Percentiles rank a stretch among this genome's conserved stretches.
Evolutionary conservation across 2,329 filamentous ascomycete species (phyloP).

Genomic region (Verticillium isaacii): DNA sequence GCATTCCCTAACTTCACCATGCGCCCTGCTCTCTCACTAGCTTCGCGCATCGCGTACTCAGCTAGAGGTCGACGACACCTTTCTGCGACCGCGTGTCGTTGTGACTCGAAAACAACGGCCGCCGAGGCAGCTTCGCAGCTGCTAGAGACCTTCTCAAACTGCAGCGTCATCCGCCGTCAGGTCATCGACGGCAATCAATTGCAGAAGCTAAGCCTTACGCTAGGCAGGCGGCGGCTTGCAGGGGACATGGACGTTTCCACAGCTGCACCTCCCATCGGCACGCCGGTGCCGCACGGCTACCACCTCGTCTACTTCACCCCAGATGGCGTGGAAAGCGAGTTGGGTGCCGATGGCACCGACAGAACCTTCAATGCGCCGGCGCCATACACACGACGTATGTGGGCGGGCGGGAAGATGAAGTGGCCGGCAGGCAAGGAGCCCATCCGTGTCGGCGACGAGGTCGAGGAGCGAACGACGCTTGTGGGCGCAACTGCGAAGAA

Average conservation of each 20-base stretch:
- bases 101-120: background rate
- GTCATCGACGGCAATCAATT: slow-evolving; percentile 58
- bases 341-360: slow-evolving; percentile 59
- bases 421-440: slow-evolving; percentile 30
- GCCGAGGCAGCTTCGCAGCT: slow-evolving; percentile 17
- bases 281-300: slow-evolving; percentile 52
- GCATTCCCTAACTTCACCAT: background rate
- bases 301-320: slow-evolving; percentile 63
- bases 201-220: slow-evolving; percentile 55
- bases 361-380: slow-evolving; percentile 51
- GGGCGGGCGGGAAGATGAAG: slow-evolving; percentile 57
- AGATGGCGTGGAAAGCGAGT: slow-evolving; percentile 43
- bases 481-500: slow-evolving; percentile 49
- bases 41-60: background rate
- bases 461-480: slow-evolving; percentile 52
- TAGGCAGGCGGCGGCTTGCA: slow-evolving; percentile 41
- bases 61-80: background rate
- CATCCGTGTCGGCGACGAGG: slow-evolving; percentile 45
- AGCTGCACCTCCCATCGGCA: slow-evolving; percentile 32
- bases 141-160: slow-evolving; percentile 21
- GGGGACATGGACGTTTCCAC: slow-evolving; percentile 30
- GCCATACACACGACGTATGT: slow-evolving; percentile 62
- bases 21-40: background rate
- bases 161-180: slow-evolving; percentile 32
- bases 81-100: background rate